Percentiles rank a stretch among this genome's conserved stretches.
These are phyloP conservation scores for Plasmodiophora brassicae DNA, from an alignment of 208 protist genomes.

Conservation along the genomic window DNA sequence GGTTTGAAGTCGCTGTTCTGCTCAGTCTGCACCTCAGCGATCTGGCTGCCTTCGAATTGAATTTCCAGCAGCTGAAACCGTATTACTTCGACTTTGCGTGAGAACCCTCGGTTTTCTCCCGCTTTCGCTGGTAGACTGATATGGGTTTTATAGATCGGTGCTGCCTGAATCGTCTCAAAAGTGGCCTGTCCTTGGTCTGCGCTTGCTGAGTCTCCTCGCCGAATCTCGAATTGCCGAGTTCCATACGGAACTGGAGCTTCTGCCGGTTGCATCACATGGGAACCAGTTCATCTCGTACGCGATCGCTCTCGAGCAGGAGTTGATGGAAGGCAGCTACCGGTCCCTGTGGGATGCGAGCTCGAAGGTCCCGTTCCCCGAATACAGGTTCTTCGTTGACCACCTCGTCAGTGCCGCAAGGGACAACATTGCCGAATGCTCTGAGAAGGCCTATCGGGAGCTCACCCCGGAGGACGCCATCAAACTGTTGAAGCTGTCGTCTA, in stretches of 20 bases:
- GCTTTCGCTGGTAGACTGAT: not conserved
- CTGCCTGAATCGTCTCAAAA: conserved; percentile 41
- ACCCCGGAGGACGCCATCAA: not conserved
- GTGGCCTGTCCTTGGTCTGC: conserved; percentile 52
- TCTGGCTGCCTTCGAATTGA: not conserved
- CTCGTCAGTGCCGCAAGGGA: conserved; percentile 43
- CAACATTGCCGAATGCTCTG: conserved; percentile 48
- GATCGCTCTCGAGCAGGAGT: conserved; percentile 55
- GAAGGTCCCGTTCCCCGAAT: conserved; percentile 25
- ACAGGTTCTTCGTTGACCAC: conserved; percentile 46
- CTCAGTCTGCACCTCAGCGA: not conserved
- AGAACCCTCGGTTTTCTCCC: not conserved
- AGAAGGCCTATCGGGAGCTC: conserved; percentile 47
- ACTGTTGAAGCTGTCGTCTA: conserved; percentile 36
- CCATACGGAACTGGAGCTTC: conserved; percentile 59
- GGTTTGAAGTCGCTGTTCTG: not conserved
- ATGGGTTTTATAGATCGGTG: conserved; percentile 7
- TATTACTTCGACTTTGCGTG: conserved; percentile 24
- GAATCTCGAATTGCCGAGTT: conserved; percentile 58
- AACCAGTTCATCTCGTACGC: conserved; percentile 56
- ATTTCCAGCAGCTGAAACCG: conserved; percentile 12
- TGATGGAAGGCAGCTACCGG: conserved; percentile 58
- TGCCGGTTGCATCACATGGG: conserved; percentile 41
- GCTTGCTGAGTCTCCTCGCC: conserved; percentile 52
- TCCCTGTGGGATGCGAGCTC: conserved; percentile 34